Evolutionary conservation across 78 protist genomes (phyloP).

Genomic region (Planoprotostelium fungivorum): DNA sequence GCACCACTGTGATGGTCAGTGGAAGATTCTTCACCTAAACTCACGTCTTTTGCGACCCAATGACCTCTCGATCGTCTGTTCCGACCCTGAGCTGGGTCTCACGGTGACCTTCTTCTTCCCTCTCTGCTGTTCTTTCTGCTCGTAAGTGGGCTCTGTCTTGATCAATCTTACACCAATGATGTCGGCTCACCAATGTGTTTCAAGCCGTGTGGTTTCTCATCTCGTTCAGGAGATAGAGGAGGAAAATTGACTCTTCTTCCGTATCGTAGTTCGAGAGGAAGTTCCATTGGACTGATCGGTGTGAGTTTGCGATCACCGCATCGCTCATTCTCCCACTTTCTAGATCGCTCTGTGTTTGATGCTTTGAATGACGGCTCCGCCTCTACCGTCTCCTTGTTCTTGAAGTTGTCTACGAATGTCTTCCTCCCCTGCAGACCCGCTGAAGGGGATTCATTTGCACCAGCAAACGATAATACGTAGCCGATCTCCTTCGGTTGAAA

Average conservation of each 20-base stretch:
- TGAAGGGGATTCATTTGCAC: too few species aligned
- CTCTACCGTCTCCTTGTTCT: background rate
- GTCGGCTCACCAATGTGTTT: background rate
- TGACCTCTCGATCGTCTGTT: background rate
- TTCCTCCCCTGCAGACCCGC: background rate
- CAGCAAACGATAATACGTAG: background rate
- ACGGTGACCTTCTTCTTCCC: background rate
- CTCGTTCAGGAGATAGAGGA: background rate
- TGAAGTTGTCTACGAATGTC: background rate
- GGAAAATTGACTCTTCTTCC: background rate
- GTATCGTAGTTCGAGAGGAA: background rate
- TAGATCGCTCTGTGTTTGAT: background rate
- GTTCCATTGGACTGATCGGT: background rate
- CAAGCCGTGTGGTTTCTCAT: background rate
- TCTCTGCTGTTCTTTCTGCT: background rate
- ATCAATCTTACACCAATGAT: background rate
- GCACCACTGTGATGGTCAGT: background rate
- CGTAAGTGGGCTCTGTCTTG: background rate
- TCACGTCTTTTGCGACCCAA: background rate
- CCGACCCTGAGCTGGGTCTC: background rate
- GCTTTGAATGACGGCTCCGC: background rate
- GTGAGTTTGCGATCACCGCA: background rate
- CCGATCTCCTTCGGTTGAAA: background rate
- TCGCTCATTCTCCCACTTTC: background rate
- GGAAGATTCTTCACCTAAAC: background rate